A percentile compares a stretch with the other conserved stretches of the same genome.
These are phyloP conservation scores for Xenosphaeropsis pyriputrescens DNA, from an alignment of 2,329 filamentous ascomycete genomes.

Conservation along the genomic window DNA sequence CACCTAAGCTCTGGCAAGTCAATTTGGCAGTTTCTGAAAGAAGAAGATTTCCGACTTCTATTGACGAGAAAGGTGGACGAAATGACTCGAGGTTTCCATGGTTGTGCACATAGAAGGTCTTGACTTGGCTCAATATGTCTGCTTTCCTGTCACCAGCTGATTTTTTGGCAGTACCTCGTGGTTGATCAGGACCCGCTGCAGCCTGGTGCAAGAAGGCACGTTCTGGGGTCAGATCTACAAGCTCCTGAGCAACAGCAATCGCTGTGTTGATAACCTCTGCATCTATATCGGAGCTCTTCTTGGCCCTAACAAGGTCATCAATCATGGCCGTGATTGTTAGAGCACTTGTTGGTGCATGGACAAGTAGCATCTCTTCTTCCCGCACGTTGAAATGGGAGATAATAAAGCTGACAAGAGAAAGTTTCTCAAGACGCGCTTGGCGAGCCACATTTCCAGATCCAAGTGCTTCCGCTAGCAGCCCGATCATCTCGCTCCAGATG, in stretches of 20 bases:
- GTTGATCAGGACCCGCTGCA: conserved; percentile 2
- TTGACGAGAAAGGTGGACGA: conserved; percentile 40
- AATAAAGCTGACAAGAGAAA: conserved; percentile 69
- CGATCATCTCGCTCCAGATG: conserved; percentile 74
- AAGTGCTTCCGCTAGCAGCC: conserved; percentile 48
- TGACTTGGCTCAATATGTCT: conserved; percentile 40
- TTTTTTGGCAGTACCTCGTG: conserved; percentile 13
- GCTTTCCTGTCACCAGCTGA: conserved; percentile 10
- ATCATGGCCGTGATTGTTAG: conserved; percentile 47
- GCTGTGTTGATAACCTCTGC: conserved; percentile 17
- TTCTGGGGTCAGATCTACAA: conserved; percentile 51
- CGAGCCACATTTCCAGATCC: conserved; percentile 25
- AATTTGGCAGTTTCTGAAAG: conserved; percentile 42
- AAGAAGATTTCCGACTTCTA: conserved; percentile 44
- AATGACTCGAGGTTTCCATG: conserved; percentile 54
- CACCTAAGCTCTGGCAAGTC: conserved; percentile 29
- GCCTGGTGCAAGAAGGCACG: conserved; percentile 36
- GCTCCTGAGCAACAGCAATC: conserved; percentile 33
- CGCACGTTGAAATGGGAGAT: conserved; percentile 79
- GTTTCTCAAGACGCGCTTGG: conserved; percentile 37
- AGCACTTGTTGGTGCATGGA: conserved; percentile 67
- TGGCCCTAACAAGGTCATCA: conserved; percentile 15
- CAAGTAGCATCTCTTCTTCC: conserved; percentile 87
- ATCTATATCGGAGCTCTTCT: conserved; percentile 26
- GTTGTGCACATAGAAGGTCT: conserved; percentile 52